phyloP scores from a whole-genome alignment of 164 flowering plant genomes.

The Euptelea pleiosperma region DNA sequence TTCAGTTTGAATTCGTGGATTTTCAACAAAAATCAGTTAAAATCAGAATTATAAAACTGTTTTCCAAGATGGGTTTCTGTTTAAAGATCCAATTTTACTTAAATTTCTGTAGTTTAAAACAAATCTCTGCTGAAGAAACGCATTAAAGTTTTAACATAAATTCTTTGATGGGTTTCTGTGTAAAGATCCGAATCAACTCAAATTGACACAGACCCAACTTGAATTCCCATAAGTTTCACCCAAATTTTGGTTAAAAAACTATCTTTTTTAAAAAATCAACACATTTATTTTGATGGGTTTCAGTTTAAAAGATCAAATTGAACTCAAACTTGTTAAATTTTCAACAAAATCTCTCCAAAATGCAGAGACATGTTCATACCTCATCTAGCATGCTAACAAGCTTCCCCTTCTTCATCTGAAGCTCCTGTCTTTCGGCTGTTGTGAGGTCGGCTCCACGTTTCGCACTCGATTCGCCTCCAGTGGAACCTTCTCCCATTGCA shows the following conservation, averaged over 20 bases:
- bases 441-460: constrained; percentile 52
- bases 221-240: neutral
- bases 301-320: constrained; percentile 6
- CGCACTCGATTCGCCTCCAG: constrained; percentile 33
- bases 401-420: constrained; percentile 98
- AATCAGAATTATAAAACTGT: too few species aligned
- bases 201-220: constrained; percentile 12
- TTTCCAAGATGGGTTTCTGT: too few species aligned
- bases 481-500: constrained; percentile 32
- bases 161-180: constrained; percentile 8
- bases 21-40: too few species aligned
- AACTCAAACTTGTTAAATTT: neutral
- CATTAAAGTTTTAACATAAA: too few species aligned
- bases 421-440: constrained; percentile 82
- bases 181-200: constrained; percentile 6
- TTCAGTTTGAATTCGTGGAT: too few species aligned
- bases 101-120: too few species aligned
- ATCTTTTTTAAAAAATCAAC: neutral
- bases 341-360: neutral
- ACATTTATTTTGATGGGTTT: neutral
- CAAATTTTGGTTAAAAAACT: neutral
- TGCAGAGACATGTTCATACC: constrained; percentile 34
- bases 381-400: constrained; percentile 92
- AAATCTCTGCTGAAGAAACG: too few species aligned
- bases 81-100: too few species aligned